Evolutionary conservation across 1,139 yeast genomes (phyloP), one percentile per base, ranked within the genome.

Genomic region (Kodamaea sp.): DNA sequence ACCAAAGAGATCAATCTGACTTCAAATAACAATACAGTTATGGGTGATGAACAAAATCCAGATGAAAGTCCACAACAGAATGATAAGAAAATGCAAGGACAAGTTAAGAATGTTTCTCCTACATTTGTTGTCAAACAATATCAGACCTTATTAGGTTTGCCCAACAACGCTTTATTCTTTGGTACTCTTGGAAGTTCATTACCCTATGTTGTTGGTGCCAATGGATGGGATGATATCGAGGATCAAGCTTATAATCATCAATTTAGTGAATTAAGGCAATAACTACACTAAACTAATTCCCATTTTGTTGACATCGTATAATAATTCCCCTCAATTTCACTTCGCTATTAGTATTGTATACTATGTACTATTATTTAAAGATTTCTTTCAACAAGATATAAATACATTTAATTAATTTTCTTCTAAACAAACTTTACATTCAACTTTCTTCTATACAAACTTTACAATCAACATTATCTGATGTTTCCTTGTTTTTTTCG

Each of bases 61-160:
- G 27, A 41, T 11, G 39, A 46, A 22, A 41, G 39, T 12, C 44
- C 50, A 8, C 32, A 39, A 7, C 40, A 32, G 8, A 36, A 29
- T 15, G 50, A 39, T 12, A 48, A 44, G 30, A 40, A 44, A 25
- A 29, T 29, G 34, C 42, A 29, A 37, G 43, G 43, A 9, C 51
- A 45, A 23, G 47, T 55, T 12, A 67, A 67, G 42, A 70, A 70
- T 40, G 69, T 70, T 8, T 62, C 69, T 27, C 75, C 75, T 7
- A 70, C 75, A 5, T 70, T 69, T 53, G 74, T 70, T 6, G 63
- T 67, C 34, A 69, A 69, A 44, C 75, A 70, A 45, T 69, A 67
- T 50, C 74, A 69, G 44, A 51, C 58, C 28, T 50, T 69, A 37
- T 55, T 70, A 29, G 75, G 75, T 4, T 57, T 70, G 33, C 75